Conservation (phyloP, 139 green algal genomes). For the Choricystis sp. region DNA sequence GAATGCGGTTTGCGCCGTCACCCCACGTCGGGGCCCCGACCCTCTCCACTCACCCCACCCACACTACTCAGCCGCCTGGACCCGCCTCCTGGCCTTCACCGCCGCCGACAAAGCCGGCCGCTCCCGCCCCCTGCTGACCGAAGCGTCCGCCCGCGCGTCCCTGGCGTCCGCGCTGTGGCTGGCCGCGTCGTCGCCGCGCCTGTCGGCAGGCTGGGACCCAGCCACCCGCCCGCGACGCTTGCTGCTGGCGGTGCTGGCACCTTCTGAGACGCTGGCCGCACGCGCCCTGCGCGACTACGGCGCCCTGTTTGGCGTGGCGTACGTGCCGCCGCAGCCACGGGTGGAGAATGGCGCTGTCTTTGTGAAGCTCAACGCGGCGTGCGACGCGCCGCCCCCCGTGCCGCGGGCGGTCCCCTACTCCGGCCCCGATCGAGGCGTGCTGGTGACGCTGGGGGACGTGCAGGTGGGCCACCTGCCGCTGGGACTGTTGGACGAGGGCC, state of each 20-base stretch:
- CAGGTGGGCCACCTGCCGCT: conserved; percentile 55
- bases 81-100: neutral
- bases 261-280: conserved; percentile 31
- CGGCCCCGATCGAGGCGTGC: conserved; percentile 37
- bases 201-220: neutral
- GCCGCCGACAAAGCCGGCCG: neutral
- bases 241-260: conserved; percentile 42
- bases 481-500: conserved; percentile 42
- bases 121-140: neutral
- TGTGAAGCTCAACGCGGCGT: conserved; percentile 6
- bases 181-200: neutral
- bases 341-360: conserved; percentile 1
- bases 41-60: too few relatives aligned
- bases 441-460: conserved; percentile 38
- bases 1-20: too few relatives aligned
- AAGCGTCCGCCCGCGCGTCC: neutral
- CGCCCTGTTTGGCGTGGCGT: conserved; percentile 22
- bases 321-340: conserved; percentile 9
- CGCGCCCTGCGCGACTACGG: conserved; percentile 43
- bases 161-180: neutral
- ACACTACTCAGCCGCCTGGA: too few relatives aligned
- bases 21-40: too few relatives aligned
- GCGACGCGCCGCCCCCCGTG: neutral
- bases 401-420: conserved; percentile 16
- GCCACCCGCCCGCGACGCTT: conserved; percentile 8